phyloP scores from a whole-genome alignment of 768 basidiomycete genomes.

The Rhodotorula kratochvilovae region DNA sequence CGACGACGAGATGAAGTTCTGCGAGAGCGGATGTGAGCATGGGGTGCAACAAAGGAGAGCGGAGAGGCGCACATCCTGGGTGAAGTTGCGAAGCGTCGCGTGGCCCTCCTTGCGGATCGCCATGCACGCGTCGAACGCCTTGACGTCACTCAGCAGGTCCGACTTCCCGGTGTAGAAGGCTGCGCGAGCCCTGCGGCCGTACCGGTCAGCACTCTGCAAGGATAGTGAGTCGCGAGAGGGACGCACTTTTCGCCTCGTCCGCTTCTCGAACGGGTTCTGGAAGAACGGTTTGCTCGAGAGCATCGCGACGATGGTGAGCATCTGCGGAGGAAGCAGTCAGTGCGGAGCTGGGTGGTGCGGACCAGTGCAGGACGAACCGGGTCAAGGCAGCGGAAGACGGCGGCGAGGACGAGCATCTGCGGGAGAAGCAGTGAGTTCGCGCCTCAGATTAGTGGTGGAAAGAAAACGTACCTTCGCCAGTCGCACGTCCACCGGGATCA shows the following conservation, averaged over 20 bases:
- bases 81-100: conserved; percentile 59
- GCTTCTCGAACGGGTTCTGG: conserved; percentile 70
- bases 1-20: conserved; percentile 78
- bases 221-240: not conserved
- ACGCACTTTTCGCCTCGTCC: conserved; percentile 72
- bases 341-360: not conserved
- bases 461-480: conserved; percentile 64
- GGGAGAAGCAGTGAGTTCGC: not conserved
- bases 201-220: not conserved
- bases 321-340: conserved; percentile 28
- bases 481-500: conserved; percentile 80
- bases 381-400: conserved; percentile 75
- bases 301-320: conserved; percentile 73
- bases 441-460: not conserved
- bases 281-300: conserved; percentile 87
- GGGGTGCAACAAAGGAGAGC: not conserved
- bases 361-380: conserved; percentile 47
- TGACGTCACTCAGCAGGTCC: conserved; percentile 76
- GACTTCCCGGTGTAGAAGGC: conserved; percentile 68
- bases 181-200: conserved; percentile 59
- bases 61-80: conserved; percentile 57
- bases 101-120: conserved; percentile 47
- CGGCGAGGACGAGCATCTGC: conserved; percentile 83
- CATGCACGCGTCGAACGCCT: conserved; percentile 63
- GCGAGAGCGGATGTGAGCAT: not conserved